A percentile compares a stretch with the other conserved stretches of the same genome.
Evolutionary conservation across 768 basidiomycete species (phyloP).

Genomic region (Trametes cinnabarina): DNA sequence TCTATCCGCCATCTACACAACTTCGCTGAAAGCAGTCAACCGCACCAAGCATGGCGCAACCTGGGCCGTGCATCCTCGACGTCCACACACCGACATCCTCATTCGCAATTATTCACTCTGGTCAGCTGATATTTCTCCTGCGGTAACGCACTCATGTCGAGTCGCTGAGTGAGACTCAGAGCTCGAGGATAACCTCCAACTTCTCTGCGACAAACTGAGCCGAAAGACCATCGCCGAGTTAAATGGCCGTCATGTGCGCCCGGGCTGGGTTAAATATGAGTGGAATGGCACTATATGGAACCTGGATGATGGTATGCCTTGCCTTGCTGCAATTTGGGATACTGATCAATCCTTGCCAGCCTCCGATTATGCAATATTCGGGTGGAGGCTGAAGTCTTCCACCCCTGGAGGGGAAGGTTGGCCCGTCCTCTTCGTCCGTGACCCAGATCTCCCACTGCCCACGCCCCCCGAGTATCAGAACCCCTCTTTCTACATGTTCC

Average conservation of each 20-base stretch:
- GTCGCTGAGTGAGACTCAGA: conserved; percentile 40
- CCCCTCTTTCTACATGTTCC: conserved; percentile 67
- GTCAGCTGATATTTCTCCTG: conserved; percentile 41
- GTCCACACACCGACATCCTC: conserved; percentile 77
- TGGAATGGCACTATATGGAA: conserved; percentile 80
- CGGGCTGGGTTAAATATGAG: conserved; percentile 87
- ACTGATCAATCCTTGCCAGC: conserved; percentile 41
- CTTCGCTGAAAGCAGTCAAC: conserved; percentile 21
- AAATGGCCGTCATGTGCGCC: conserved; percentile 58
- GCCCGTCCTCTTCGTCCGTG: conserved; percentile 62
- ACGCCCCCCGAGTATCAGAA: conserved; percentile 64
- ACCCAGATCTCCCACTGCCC: conserved; percentile 60
- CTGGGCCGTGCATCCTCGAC: conserved; percentile 52
- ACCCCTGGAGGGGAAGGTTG: conserved; percentile 29
- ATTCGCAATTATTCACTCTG: conserved; percentile 71
- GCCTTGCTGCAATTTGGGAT: not conserved
- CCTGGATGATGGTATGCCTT: conserved; percentile 73
- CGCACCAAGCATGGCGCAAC: conserved; percentile 13
- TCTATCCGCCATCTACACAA: conserved; percentile 21
- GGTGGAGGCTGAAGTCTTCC: conserved; percentile 60
- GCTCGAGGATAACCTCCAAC: conserved; percentile 60
- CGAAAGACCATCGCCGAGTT: conserved; percentile 61
- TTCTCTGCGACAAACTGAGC: conserved; percentile 69
- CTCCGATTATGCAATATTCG: conserved; percentile 85
- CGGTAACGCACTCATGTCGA: not conserved